A percentile compares a stretch with the other conserved stretches of the same genome.
These are phyloP conservation scores for Fusarium verrucosum DNA, from an alignment of 2,329 filamentous ascomycete genomes.

Conservation along the genomic window DNA sequence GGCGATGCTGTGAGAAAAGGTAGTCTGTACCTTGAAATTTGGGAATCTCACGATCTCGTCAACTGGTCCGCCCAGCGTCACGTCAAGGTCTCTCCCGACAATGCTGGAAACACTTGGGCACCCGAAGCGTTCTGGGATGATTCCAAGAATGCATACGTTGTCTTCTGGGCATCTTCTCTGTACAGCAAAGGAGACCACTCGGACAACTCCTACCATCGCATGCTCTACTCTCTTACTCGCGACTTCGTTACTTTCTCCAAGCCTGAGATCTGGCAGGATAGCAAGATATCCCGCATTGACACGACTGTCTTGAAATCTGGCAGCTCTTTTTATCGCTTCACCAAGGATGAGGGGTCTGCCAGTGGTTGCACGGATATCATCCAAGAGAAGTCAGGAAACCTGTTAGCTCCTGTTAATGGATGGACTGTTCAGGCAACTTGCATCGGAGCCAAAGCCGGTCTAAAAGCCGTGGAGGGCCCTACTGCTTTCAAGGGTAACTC, in stretches of 20 bases:
- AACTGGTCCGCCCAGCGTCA: conserved; percentile 63
- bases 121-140: conserved; percentile 62
- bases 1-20: conserved; percentile 56
- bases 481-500: conserved; percentile 62
- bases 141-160: conserved; percentile 53
- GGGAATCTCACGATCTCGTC: conserved; percentile 61
- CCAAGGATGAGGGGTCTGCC: conserved; percentile 62
- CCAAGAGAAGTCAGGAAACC: conserved; percentile 56
- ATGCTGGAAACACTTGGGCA: conserved; percentile 64
- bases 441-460: conserved; percentile 61
- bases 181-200: conserved; percentile 56
- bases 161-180: conserved; percentile 58
- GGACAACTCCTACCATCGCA: conserved; percentile 58
- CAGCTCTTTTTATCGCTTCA: conserved; percentile 60
- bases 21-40: conserved; percentile 62
- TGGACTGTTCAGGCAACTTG: conserved; percentile 59
- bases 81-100: conserved; percentile 57
- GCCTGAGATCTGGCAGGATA: conserved; percentile 61
- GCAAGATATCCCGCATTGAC: conserved; percentile 61
- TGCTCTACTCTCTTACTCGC: conserved; percentile 61
- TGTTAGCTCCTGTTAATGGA: conserved; percentile 52
- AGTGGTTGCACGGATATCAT: conserved; percentile 65
- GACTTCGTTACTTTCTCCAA: conserved; percentile 62
- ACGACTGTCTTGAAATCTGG: conserved; percentile 59
- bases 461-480: conserved; percentile 60